phyloP scores from a whole-genome alignment of 2,329 filamentous ascomycete species.

The Thyridium curvatum region DNA sequence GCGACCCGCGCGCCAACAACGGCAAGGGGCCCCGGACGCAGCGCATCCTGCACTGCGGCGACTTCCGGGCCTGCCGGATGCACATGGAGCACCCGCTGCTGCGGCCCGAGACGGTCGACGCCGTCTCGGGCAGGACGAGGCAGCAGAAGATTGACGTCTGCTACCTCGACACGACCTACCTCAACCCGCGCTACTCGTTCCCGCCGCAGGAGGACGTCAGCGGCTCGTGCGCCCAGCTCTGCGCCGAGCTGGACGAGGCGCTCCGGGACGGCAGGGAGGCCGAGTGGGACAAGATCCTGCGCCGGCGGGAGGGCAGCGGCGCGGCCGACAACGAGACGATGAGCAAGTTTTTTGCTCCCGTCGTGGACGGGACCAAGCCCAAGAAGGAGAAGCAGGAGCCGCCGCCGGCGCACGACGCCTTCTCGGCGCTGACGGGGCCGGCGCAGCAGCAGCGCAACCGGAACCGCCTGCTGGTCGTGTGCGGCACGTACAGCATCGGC shows the following conservation, averaged over 20 bases:
- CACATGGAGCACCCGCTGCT: constrained; percentile 80
- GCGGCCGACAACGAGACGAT: constrained; percentile 36
- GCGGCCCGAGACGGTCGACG: constrained; percentile 66
- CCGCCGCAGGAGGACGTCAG: constrained; percentile 86
- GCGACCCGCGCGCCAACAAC: constrained; percentile 6
- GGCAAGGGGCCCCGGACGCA: constrained; percentile 54
- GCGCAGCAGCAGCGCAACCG: constrained; percentile 25
- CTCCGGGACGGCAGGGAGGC: constrained; percentile 31
- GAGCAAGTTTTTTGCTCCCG: constrained; percentile 43
- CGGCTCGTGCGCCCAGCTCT: constrained; percentile 79
- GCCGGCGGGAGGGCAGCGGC: constrained; percentile 16
- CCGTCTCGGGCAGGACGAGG: constrained; percentile 60
- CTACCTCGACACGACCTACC: constrained; percentile 95
- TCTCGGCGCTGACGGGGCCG: constrained; percentile 9
- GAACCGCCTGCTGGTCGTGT: constrained; percentile 78
- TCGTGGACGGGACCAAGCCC: constrained; percentile 16
- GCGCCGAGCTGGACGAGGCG: constrained; percentile 42
- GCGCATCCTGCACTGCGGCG: constrained; percentile 87
- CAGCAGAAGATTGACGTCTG: constrained; percentile 92
- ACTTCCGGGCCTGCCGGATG: constrained; percentile 84
- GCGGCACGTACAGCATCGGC: constrained; percentile 95
- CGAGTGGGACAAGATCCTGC: constrained; percentile 37
- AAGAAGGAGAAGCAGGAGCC: constrained; percentile 16
- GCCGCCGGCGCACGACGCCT: constrained; percentile 9
- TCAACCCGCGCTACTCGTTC: constrained; percentile 93